Percentiles rank a stretch among this genome's conserved stretches.
These are phyloP conservation scores for Musa balbisiana DNA, from an alignment of 202 grass and related monocot species.

Conservation along the genomic window DNA sequence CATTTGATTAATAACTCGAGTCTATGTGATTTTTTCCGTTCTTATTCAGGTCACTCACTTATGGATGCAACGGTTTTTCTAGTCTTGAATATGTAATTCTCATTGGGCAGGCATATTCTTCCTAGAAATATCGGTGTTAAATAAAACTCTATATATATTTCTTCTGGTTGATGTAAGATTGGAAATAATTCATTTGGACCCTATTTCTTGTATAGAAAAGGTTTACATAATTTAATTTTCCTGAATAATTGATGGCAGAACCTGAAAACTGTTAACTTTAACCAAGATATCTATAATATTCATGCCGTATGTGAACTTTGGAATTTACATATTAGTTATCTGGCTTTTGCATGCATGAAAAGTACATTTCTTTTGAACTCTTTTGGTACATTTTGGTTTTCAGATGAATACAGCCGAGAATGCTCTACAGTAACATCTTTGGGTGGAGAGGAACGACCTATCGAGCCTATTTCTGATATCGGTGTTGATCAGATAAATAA, in stretches of 20 bases:
- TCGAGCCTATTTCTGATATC: slow-evolving; percentile 76
- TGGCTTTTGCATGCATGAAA: neutral
- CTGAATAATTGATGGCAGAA: neutral
- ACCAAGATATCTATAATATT: neutral
- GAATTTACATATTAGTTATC: no score
- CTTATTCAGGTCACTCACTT: neutral
- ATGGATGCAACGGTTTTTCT: neutral
- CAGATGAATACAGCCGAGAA: slow-evolving; percentile 74
- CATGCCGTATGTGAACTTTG: neutral
- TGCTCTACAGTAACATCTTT: slow-evolving; percentile 3
- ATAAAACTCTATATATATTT: no score
- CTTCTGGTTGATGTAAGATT: neutral
- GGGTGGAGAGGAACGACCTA: slow-evolving; percentile 43
- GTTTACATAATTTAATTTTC: neutral
- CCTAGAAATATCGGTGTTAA: no score
- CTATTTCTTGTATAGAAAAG: neutral
- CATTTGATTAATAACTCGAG: no score
- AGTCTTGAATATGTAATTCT: neutral
- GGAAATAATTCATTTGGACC: neutral
- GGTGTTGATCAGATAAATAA: slow-evolving; percentile 55
- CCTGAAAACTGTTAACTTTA: neutral
- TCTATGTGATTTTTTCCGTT: no score
- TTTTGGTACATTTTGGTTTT: slow-evolving; percentile 9
- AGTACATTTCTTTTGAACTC: neutral
- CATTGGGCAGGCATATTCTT: no score